Percentiles rank a stretch among this genome's conserved stretches.
These are phyloP conservation scores for Colletotrichum trifolii DNA, from an alignment of 2,329 filamentous ascomycete species.

Conservation along the genomic window DNA sequence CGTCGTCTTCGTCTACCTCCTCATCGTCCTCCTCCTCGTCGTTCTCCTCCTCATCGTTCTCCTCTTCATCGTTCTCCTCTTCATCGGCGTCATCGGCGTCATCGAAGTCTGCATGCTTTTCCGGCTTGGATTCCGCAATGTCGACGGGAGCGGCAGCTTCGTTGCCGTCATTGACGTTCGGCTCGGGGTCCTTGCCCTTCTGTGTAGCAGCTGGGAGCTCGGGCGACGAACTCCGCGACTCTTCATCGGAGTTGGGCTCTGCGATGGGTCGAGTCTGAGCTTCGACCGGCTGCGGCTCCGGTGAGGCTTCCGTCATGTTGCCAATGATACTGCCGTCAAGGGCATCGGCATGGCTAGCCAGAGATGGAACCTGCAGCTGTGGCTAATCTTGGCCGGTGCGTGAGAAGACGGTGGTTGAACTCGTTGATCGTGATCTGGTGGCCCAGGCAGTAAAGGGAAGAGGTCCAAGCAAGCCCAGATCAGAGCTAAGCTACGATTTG, in stretches of 20 bases:
- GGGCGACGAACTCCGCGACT: constrained; percentile 11
- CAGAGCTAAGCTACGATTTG: constrained; percentile 27
- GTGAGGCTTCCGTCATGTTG: constrained; percentile 56
- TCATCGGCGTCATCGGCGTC: constrained; percentile 38
- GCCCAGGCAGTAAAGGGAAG: constrained; percentile 4
- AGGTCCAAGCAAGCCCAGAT: no score
- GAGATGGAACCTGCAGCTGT: background rate
- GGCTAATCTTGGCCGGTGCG: background rate
- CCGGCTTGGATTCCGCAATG: constrained; percentile 24
- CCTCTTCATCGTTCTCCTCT: constrained; percentile 43
- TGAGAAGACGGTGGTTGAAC: background rate
- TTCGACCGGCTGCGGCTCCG: constrained; percentile 46
- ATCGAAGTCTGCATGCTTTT: constrained; percentile 40
- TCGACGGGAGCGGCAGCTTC: background rate
- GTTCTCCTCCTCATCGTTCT: constrained; percentile 46
- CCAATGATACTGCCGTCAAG: constrained; percentile 40
- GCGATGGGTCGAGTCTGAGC: constrained; percentile 36
- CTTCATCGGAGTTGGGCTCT: constrained; percentile 31
- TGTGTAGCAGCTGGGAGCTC: constrained; percentile 24
- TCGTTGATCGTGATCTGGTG: constrained; percentile 3
- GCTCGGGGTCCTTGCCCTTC: constrained; percentile 33
- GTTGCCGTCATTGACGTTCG: constrained; percentile 11
- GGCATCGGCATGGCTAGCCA: constrained; percentile 24
- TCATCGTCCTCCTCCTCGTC: constrained; percentile 59
- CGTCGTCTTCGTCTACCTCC: constrained; percentile 67